These are phyloP conservation scores for Dendrobium huoshanense DNA, from an alignment of 106 monocot genomes.

Conservation along the genomic window DNA sequence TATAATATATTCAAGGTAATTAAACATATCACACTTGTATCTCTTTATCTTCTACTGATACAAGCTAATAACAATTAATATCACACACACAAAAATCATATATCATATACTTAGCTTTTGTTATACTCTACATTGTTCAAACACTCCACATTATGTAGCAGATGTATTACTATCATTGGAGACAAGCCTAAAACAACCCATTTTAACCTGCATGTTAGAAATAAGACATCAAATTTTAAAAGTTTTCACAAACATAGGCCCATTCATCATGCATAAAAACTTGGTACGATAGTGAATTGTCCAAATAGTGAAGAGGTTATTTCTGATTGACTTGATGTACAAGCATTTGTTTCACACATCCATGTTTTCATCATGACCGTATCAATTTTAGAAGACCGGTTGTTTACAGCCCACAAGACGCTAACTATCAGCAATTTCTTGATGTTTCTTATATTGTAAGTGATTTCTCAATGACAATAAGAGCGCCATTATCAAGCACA, in stretches of 20 bases:
- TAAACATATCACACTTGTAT: background rate
- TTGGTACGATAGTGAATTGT: background rate
- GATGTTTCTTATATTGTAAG: background rate
- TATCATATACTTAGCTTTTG: background rate
- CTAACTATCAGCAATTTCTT: background rate
- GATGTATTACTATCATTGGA: background rate
- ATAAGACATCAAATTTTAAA: background rate
- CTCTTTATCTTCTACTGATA: background rate
- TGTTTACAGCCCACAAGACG: background rate
- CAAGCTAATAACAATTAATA: background rate
- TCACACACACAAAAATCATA: background rate
- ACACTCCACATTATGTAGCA: background rate
- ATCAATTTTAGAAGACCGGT: background rate
- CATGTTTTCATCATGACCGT: background rate
- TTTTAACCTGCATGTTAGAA: background rate
- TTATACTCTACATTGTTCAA: background rate
- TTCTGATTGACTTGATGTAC: background rate
- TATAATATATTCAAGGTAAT: background rate
- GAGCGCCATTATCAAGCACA: background rate
- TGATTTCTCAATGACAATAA: background rate
- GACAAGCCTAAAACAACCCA: background rate
- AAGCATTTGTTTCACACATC: background rate
- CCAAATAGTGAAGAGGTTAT: background rate
- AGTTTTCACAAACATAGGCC: background rate
- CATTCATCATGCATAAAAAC: background rate